phyloP scores from a whole-genome alignment of 306 rosid genomes.

The Lagenaria siceraria region DNA sequence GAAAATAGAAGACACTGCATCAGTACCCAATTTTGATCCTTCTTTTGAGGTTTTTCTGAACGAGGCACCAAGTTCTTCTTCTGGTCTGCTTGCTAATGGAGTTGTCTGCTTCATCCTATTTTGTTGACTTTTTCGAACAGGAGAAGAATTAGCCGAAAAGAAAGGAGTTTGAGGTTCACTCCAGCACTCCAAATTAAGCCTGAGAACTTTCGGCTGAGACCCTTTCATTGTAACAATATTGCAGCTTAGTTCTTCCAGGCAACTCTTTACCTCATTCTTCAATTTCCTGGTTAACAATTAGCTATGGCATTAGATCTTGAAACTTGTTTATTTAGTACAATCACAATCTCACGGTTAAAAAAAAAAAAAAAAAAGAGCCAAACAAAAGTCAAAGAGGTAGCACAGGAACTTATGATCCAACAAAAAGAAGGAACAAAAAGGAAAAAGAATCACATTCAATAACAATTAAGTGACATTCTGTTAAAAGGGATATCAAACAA shows the following conservation, averaged over 20 bases:
- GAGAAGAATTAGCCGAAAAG: slow-evolving; percentile 69
- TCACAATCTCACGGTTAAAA: not conserved
- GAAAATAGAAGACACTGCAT: slow-evolving; percentile 46
- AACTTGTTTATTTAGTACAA: not conserved
- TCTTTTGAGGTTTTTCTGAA: slow-evolving; percentile 40
- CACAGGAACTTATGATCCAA: not conserved
- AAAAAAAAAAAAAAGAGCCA: not conserved
- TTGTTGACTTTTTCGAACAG: slow-evolving; percentile 34
- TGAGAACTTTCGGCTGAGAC: slow-evolving; percentile 60
- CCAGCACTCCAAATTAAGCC: slow-evolving; percentile 64
- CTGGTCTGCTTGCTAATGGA: slow-evolving; percentile 71
- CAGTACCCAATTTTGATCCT: slow-evolving; percentile 46
- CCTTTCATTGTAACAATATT: slow-evolving; percentile 82
- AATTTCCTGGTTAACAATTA: slow-evolving; percentile 47
- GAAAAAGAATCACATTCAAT: not conserved
- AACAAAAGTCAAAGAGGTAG: not conserved
- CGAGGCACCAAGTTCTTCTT: slow-evolving; percentile 57
- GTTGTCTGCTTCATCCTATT: slow-evolving; percentile 66
- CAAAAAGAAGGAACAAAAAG: not conserved
- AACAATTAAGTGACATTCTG: not conserved
- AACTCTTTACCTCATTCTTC: slow-evolving; percentile 79
- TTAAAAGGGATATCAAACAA: not conserved
- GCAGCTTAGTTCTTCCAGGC: slow-evolving; percentile 77
- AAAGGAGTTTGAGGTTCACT: slow-evolving; percentile 70
- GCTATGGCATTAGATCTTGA: not conserved